These are phyloP conservation scores for Pseudogymnoascus destructans DNA, from an alignment of 2,329 filamentous ascomycete species.

Conservation along the genomic window DNA sequence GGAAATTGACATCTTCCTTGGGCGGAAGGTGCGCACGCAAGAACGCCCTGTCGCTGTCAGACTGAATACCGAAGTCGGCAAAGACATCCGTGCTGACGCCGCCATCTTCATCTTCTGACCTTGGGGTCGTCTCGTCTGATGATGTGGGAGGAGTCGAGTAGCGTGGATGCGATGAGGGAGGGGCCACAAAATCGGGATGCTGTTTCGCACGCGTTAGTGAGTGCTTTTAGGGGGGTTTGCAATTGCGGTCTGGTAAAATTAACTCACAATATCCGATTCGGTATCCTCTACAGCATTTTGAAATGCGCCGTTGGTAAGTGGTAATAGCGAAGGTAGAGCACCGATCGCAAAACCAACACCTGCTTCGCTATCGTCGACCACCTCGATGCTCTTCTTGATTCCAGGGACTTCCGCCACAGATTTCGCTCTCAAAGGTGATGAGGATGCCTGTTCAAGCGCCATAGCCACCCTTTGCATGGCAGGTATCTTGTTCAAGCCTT, in stretches of 20 bases:
- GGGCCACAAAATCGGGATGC: conserved; percentile 3
- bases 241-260: neutral
- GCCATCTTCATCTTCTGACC: neutral
- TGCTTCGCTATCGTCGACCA: neutral
- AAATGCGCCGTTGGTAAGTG: conserved; percentile 6
- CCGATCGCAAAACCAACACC: neutral
- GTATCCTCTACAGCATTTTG: neutral
- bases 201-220: neutral
- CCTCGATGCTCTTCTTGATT: neutral
- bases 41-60: neutral
- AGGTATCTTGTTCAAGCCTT: conserved; percentile 9
- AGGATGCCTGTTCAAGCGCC: neutral
- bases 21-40: neutral
- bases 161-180: conserved; percentile 3
- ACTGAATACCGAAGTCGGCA: neutral
- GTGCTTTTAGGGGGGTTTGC: neutral
- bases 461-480: conserved; percentile 4
- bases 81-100: neutral
- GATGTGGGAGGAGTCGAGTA: neutral
- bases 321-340: neutral
- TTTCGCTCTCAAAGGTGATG: neutral
- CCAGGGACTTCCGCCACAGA: neutral
- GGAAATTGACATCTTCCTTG: neutral
- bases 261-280: neutral
- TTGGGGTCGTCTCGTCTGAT: neutral